Conservation (phyloP, 306 rosid genomes). For the Betula pendula region DNA sequence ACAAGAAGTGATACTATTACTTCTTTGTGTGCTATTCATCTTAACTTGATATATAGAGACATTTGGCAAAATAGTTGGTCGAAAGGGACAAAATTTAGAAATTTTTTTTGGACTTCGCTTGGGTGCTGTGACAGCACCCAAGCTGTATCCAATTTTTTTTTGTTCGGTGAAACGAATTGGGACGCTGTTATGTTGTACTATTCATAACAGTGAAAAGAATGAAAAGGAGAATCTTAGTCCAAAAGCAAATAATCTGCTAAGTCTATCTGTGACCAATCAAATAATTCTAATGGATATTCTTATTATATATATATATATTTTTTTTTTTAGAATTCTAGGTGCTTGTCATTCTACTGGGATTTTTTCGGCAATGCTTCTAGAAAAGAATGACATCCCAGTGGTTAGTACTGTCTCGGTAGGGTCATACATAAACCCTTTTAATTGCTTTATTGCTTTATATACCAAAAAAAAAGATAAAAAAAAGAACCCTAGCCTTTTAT, state of each 20-base stretch:
- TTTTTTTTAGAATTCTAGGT: neutral
- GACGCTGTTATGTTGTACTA: slow-evolving; percentile 21
- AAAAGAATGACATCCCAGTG: neutral
- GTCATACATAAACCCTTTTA: neutral
- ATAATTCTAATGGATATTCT: neutral
- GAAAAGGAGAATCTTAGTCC: slow-evolving; percentile 17
- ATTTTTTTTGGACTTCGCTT: no score
- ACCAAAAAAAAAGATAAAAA: no score
- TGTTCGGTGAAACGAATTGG: slow-evolving; percentile 32
- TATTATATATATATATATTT: no score
- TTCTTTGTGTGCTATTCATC: no score
- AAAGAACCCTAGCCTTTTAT: no score
- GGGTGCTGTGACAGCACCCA: no score
- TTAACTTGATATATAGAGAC: no score
- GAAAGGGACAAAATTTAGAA: no score
- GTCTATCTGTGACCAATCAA: neutral
- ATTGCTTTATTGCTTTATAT: no score
- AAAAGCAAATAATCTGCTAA: slow-evolving; percentile 7
- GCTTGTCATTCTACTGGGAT: neutral
- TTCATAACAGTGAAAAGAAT: slow-evolving; percentile 14
- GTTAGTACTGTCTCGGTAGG: neutral
- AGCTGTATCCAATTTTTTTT: no score
- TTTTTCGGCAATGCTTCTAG: neutral
- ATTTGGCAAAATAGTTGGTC: no score
- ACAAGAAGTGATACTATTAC: no score